Base-by-base conservation (phyloP, 805 yeast species). In the Kuraishia molischiana region DNA sequence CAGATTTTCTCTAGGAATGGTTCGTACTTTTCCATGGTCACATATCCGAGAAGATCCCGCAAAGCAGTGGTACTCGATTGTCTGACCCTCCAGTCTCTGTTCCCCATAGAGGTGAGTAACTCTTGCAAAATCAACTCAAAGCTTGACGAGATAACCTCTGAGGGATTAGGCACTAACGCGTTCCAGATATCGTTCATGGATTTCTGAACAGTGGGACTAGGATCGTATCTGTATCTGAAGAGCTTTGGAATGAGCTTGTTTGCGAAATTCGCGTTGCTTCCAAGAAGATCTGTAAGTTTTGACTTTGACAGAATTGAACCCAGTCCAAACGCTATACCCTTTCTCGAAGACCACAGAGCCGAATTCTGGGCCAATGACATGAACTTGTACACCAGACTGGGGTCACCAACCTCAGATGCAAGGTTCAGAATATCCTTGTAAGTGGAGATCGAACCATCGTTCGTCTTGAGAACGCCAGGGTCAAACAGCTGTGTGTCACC, bases 391-490 rank as follows among this genome's bases (percentile, higher is more conserved):
- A 90, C 96, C 45, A 90, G 69, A 46, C 92, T 74, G 11, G 97
- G 95, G 57, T 90, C 96, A 21, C 97, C 97, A 8, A 87, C 94
- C 52, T 90, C 98, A 1, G 92, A 77, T 0, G 98, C 97, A 36
- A 90, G 64, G 48, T 67, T 84, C 48, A 90, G 65, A 22, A 90
- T 85, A 57, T 90, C 98, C 49, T 82, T 85, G 54, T 90, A 90
- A 0, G 97, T 89, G 0, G 95, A 83, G 3, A 90, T 77, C 0
- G 95, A 83, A 1, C 90, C 87, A 43, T 84, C 92, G 34, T 79
- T 81, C 0, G 95, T 85, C 36, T 72, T 80, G 47, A 90, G 59
- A 4, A 75, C 67, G 29, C 95, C 95, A 1, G 84, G 79, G 32
- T 85, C 95, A 53, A 90, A 90, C 10, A 90, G 61, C 52, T 86